phyloP scores from a whole-genome alignment of 2,329 filamentous ascomycete species.

The Epichloe baconii region DNA sequence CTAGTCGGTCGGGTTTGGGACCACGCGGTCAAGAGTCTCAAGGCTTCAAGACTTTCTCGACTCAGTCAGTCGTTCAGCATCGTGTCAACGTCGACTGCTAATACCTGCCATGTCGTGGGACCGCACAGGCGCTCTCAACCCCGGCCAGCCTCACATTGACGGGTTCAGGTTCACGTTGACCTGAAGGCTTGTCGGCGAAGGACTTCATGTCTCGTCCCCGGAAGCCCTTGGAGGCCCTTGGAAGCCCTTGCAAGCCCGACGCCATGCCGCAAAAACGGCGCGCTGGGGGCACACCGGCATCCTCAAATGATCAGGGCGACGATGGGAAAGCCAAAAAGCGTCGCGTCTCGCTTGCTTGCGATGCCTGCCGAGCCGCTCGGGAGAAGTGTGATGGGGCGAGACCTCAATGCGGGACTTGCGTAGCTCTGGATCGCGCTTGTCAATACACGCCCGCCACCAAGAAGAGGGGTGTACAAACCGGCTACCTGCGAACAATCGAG shows the following conservation, averaged over 20 bases:
- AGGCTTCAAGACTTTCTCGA: no score
- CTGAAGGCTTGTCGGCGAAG: neutral
- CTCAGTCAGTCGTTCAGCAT: neutral
- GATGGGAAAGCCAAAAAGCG: conserved; percentile 37
- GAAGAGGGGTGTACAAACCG: conserved; percentile 68
- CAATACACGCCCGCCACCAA: conserved; percentile 62
- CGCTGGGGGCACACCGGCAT: conserved; percentile 7
- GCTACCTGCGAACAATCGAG: conserved; percentile 64
- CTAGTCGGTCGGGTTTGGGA: no score
- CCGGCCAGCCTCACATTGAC: neutral
- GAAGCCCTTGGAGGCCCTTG: no score
- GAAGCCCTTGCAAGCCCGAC: neutral
- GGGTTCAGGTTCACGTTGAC: neutral
- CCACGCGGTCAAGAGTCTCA: no score
- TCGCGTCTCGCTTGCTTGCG: conserved; percentile 55
- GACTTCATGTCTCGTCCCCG: neutral
- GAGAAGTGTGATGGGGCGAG: conserved; percentile 62
- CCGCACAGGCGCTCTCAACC: neutral
- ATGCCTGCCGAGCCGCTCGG: conserved; percentile 52
- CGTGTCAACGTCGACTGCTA: neutral
- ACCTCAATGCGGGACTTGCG: conserved; percentile 55
- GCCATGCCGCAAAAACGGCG: conserved; percentile 28
- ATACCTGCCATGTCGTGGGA: neutral
- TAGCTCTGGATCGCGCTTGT: conserved; percentile 48
- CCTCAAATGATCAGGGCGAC: neutral